A percentile compares a stretch with the other conserved stretches of the same genome.
Evolutionary conservation across 805 yeast species (phyloP).

Genomic region (Suhomyces faveliae): DNA sequence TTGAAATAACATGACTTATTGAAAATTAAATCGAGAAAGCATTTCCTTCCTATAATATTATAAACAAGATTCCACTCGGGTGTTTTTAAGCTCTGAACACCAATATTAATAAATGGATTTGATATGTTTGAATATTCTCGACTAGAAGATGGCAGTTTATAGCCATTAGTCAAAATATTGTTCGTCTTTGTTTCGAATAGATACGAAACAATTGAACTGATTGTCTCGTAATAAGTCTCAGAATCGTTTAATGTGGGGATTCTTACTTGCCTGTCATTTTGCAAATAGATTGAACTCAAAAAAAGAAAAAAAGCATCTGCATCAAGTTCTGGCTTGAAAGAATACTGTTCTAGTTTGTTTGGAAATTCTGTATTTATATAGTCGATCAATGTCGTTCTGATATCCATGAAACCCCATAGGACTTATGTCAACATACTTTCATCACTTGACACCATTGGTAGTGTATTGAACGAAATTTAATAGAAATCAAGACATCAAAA

Average conservation of each 20-base stretch:
- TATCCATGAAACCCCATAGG: background rate
- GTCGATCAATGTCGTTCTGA: background rate
- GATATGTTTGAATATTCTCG: background rate
- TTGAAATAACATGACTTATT: constrained; percentile 30
- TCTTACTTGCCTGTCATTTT: background rate
- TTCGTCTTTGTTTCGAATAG: constrained; percentile 25
- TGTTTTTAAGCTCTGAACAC: constrained; percentile 40
- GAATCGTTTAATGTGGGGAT: background rate
- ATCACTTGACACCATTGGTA: background rate
- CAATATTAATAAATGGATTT: constrained; percentile 33
- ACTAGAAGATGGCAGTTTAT: constrained; percentile 31
- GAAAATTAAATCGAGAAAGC: constrained; percentile 41
- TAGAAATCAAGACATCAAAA: background rate
- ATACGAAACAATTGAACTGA: constrained; percentile 41
- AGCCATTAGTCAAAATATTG: constrained; percentile 47
- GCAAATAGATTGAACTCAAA: constrained; percentile 8
- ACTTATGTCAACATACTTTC: background rate
- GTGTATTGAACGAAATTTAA: background rate
- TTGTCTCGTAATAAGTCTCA: constrained; percentile 1
- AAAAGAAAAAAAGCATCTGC: background rate
- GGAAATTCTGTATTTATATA: background rate
- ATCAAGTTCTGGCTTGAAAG: background rate
- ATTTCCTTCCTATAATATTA: constrained; percentile 34
- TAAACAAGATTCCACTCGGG: constrained; percentile 45
- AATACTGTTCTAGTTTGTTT: background rate